Conservation (phyloP, 192 early-diverging fungal genomes). For the Coemansia sp. region DNA sequence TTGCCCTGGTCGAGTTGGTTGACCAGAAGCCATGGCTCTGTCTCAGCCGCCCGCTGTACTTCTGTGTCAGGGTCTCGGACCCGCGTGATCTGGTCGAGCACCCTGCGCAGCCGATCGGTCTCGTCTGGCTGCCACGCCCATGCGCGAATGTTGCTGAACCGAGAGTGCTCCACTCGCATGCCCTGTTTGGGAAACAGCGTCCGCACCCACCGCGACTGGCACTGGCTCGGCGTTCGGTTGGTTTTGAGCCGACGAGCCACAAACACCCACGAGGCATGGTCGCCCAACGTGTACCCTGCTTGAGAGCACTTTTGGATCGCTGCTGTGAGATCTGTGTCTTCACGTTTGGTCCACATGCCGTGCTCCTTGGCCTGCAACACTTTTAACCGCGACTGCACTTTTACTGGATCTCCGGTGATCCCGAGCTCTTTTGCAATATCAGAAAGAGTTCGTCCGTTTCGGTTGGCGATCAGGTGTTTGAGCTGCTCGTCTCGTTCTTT, state of each 20-base stretch:
- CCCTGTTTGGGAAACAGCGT: conserved; percentile 42
- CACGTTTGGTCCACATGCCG: conserved; percentile 24
- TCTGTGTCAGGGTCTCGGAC: conserved; percentile 1
- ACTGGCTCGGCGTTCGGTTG: conserved; percentile 27
- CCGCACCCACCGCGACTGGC: conserved; percentile 30
- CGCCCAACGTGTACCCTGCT: conserved; percentile 9
- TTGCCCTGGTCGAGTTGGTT: not conserved
- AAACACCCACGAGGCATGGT: conserved; percentile 22
- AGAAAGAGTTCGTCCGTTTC: conserved; percentile 16
- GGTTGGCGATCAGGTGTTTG: conserved; percentile 12
- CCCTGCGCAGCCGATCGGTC: conserved; percentile 2
- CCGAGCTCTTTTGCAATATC: conserved; percentile 33
- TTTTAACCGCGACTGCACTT: conserved; percentile 33
- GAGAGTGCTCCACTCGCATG: conserved; percentile 10
- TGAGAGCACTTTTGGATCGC: conserved; percentile 19
- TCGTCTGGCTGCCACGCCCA: conserved; percentile 36
- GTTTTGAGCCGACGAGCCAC: conserved; percentile 31
- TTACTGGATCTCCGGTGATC: conserved; percentile 21
- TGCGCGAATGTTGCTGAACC: conserved; percentile 25
- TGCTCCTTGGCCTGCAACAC: conserved; percentile 25
- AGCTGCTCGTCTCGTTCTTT: conserved; percentile 30
- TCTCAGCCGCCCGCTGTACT: not conserved
- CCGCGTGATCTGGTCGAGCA: conserved; percentile 8
- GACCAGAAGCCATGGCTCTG: conserved; percentile 43
- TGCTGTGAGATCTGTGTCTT: conserved; percentile 24